Evolutionary conservation across 1,139 yeast genomes (phyloP).

Genomic region (Suhomyces chickasaworum): DNA sequence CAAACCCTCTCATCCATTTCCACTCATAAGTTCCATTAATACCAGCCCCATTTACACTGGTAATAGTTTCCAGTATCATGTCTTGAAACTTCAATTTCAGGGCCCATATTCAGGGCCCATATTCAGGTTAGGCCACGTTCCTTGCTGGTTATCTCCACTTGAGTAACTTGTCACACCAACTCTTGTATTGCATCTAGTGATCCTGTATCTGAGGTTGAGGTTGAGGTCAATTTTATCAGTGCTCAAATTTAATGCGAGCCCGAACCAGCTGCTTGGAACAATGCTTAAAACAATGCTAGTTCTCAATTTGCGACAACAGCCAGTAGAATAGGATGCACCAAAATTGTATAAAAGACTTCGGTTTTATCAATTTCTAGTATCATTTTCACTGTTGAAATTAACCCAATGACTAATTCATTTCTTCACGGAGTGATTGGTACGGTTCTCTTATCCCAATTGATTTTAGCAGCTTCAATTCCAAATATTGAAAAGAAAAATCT

Average conservation of each 20-base stretch:
- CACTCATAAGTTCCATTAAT: too few relatives aligned
- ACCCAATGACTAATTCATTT: not conserved
- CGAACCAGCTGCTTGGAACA: not conserved
- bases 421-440: not conserved
- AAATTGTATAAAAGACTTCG: not conserved
- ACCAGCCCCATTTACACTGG: too few relatives aligned
- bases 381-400: not conserved
- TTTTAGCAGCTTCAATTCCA: not conserved
- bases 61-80: too few relatives aligned
- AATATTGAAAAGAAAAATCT: not conserved
- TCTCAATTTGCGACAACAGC: not conserved
- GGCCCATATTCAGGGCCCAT: too few relatives aligned
- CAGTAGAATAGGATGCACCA: not conserved
- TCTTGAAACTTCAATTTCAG: too few relatives aligned
- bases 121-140: too few relatives aligned
- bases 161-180: too few relatives aligned
- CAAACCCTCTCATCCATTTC: too few relatives aligned
- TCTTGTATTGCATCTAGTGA: not conserved
- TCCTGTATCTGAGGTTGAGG: too few relatives aligned
- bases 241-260: too few relatives aligned
- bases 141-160: too few relatives aligned
- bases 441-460: not conserved
- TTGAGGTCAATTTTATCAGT: too few relatives aligned
- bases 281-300: not conserved
- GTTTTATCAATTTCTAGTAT: not conserved